A percentile compares a stretch with the other conserved stretches of the same genome.
Evolutionary conservation across 2,329 filamentous ascomycete genomes (phyloP).

Genomic region (Colletotrichum sp.): DNA sequence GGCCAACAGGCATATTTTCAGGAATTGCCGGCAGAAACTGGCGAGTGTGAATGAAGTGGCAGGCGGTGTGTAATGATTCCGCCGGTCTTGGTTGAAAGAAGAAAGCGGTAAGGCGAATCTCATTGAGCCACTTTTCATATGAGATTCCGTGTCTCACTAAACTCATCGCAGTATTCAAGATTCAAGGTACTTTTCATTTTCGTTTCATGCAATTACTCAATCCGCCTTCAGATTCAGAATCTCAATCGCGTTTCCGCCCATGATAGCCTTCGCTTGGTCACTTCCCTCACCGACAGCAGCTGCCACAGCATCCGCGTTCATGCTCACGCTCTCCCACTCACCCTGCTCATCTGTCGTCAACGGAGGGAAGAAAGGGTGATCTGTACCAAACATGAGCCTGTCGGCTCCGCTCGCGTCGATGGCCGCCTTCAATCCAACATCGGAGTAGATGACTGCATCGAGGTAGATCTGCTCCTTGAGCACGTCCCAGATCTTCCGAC

Average conservation of each 20-base stretch:
- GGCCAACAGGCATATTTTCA: constrained; percentile 16
- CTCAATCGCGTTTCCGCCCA: constrained; percentile 64
- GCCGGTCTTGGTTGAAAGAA: rapidly evolving
- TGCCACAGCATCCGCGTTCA: constrained; percentile 57
- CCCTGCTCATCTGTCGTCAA: constrained; percentile 64
- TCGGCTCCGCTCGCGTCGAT: constrained; percentile 69
- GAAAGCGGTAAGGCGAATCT: background rate
- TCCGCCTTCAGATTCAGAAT: constrained; percentile 40
- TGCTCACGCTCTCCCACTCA: constrained; percentile 72
- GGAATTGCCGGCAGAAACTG: constrained; percentile 11
- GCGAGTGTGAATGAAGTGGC: background rate
- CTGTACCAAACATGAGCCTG: constrained; percentile 80
- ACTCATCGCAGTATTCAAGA: background rate
- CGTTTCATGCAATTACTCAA: background rate
- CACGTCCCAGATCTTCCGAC: constrained; percentile 60
- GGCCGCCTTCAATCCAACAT: constrained; percentile 74
- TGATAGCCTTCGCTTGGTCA: constrained; percentile 53
- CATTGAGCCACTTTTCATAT: background rate
- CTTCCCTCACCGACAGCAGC: constrained; percentile 52
- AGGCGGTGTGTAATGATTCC: background rate
- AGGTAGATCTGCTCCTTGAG: constrained; percentile 80
- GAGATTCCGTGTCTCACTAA: background rate
- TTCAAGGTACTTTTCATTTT: background rate
- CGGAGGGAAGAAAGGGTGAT: constrained; percentile 87
- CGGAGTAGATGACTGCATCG: constrained; percentile 84